A percentile compares a stretch with the other conserved stretches of the same genome.
phyloP scores from a whole-genome alignment of 371 early-diverging fungal species.

The Mucor indicus region DNA sequence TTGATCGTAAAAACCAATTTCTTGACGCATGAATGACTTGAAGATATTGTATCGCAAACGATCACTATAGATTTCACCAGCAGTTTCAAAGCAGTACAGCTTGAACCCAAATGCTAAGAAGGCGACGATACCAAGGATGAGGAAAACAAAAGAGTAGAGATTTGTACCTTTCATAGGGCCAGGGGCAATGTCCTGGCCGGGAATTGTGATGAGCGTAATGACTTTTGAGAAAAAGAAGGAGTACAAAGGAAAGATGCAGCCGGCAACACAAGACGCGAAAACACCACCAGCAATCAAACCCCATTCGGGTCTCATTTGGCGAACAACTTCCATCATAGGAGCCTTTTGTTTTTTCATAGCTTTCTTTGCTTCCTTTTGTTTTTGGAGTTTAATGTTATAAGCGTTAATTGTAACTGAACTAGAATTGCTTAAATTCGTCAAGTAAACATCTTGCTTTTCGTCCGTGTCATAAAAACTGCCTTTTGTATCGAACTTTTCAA shows the following conservation, averaged over 20 bases:
- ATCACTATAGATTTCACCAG: constrained; percentile 58
- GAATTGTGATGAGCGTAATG: not conserved
- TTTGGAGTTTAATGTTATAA: constrained; percentile 34
- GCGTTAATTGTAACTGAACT: constrained; percentile 24
- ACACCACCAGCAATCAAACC: constrained; percentile 33
- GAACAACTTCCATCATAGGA: constrained; percentile 37
- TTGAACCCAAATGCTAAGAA: constrained; percentile 41
- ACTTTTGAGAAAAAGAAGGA: constrained; percentile 43
- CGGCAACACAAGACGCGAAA: constrained; percentile 49
- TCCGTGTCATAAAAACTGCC: not conserved
- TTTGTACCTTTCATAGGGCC: constrained; percentile 50
- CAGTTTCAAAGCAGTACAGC: constrained; percentile 36
- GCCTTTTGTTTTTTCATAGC: constrained; percentile 37
- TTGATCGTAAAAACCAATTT: constrained; percentile 87
- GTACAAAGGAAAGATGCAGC: constrained; percentile 50
- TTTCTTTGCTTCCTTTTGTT: constrained; percentile 38
- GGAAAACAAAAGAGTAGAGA: constrained; percentile 75
- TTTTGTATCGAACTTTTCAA: too few species aligned
- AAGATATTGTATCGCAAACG: constrained; percentile 57
- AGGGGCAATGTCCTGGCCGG: constrained; percentile 24
- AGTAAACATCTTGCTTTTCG: not conserved
- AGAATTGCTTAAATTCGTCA: not conserved
- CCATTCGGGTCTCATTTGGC: constrained; percentile 38
- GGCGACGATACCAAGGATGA: constrained; percentile 53
- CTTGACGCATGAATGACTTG: constrained; percentile 67